A percentile compares a stretch with the other conserved stretches of the same genome.
These are phyloP conservation scores for Cercospora zeina DNA, from an alignment of 2,329 filamentous ascomycete genomes.

Conservation along the genomic window DNA sequence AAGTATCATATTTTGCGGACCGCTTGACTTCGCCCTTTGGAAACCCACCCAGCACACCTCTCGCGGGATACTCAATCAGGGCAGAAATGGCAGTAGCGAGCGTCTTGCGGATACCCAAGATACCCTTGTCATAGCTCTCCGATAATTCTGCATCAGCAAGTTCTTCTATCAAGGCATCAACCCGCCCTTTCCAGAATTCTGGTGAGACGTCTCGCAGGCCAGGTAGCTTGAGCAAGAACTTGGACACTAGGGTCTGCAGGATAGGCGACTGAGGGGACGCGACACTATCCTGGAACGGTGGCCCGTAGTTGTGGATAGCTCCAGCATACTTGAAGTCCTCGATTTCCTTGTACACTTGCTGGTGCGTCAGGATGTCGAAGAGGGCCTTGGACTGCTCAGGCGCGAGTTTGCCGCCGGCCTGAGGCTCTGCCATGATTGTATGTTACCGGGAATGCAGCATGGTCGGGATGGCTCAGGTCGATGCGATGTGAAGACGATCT, in stretches of 20 bases:
- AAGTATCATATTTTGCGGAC: conserved; percentile 56
- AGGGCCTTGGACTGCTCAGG: conserved; percentile 52
- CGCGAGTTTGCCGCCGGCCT: conserved; percentile 39
- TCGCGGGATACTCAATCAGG: conserved; percentile 67
- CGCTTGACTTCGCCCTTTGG: conserved; percentile 42
- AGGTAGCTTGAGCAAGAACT: conserved; percentile 65
- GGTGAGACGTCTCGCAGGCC: conserved; percentile 63
- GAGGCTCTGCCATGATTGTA: conserved; percentile 23
- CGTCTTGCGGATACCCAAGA: conserved; percentile 71
- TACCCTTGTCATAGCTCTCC: conserved; percentile 79
- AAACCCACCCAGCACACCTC: conserved; percentile 66
- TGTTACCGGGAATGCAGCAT: conserved; percentile 6
- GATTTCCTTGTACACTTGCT: conserved; percentile 64
- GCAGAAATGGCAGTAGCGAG: conserved; percentile 70
- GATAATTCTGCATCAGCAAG: conserved; percentile 69
- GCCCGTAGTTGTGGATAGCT: conserved; percentile 67
- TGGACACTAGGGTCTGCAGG: conserved; percentile 66
- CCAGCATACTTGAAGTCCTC: conserved; percentile 67
- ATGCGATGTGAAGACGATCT: neutral
- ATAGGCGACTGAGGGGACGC: conserved; percentile 61
- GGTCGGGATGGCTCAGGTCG: neutral
- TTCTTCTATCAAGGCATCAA: conserved; percentile 61
- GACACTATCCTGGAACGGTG: conserved; percentile 60
- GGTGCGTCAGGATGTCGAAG: conserved; percentile 57
- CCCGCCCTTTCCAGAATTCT: conserved; percentile 65